Percentiles rank a stretch among this genome's conserved stretches.
Conservation (phyloP, 306 rosid species). For the Hylodesmum podocarpum region DNA sequence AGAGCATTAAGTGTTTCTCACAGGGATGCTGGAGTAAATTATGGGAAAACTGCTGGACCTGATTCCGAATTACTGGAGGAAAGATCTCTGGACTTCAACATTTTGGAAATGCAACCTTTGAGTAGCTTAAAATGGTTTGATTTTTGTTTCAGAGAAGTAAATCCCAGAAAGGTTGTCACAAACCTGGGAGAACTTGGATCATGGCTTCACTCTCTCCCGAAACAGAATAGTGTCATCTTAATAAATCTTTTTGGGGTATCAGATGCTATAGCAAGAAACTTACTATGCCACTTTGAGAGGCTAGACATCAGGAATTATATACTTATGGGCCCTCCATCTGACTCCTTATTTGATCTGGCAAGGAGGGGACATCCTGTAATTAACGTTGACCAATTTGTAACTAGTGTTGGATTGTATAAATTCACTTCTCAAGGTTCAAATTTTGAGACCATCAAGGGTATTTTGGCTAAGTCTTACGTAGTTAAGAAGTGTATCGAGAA, state of each 20-base stretch:
- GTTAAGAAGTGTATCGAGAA: conserved; percentile 57
- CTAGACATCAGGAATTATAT: conserved; percentile 64
- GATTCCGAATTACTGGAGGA: conserved; percentile 77
- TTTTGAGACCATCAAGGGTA: conserved; percentile 41
- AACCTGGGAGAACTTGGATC: conserved; percentile 64
- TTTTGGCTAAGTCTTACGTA: conserved; percentile 54
- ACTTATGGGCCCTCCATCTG: conserved; percentile 61
- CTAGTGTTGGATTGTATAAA: conserved; percentile 46
- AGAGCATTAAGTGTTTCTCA: conserved; percentile 91
- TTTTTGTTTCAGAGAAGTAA: conserved; percentile 88
- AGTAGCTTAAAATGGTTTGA: conserved; percentile 81
- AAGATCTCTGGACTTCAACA: conserved; percentile 56
- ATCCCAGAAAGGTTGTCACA: conserved; percentile 51
- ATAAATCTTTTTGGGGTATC: conserved; percentile 62
- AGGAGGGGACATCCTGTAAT: conserved; percentile 86
- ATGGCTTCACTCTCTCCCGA: conserved; percentile 53
- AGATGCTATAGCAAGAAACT: conserved; percentile 53
- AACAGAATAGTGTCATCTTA: conserved; percentile 46
- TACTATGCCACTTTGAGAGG: conserved; percentile 85
- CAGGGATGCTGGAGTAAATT: conserved; percentile 95
- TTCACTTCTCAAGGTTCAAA: conserved; percentile 39
- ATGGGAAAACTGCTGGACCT: conserved; percentile 95
- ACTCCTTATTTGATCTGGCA: conserved; percentile 64
- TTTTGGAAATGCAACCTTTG: conserved; percentile 69
- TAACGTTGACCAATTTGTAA: conserved; percentile 53